A percentile compares a stretch with the other conserved stretches of the same genome.
phyloP scores from a whole-genome alignment of 2,329 filamentous ascomycete genomes.

The Colletotrichum navitas region DNA sequence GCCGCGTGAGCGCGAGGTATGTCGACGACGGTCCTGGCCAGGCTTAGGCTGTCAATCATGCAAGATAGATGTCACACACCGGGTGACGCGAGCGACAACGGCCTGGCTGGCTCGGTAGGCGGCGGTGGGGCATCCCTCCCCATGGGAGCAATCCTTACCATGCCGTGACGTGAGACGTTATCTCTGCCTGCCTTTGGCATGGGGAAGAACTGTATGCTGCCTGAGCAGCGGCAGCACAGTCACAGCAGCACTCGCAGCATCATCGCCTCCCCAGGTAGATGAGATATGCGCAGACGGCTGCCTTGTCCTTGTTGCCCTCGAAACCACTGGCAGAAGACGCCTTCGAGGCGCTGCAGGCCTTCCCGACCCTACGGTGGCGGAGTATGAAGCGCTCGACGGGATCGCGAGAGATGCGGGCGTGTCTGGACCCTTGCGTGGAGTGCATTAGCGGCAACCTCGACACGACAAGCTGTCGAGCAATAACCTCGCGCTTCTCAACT shows the following conservation, averaged over 20 bases:
- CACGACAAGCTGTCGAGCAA: not conserved
- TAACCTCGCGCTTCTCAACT: slow-evolving; percentile 23
- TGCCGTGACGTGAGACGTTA: no score
- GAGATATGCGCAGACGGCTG: not conserved
- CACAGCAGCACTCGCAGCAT: not conserved
- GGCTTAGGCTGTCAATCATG: not conserved
- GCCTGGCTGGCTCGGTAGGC: not conserved
- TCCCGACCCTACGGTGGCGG: not conserved
- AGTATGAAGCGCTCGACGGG: slow-evolving; percentile 1
- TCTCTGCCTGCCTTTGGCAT: not conserved
- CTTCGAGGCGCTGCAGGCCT: not conserved
- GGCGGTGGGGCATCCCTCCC: no score
- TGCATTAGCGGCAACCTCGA: slow-evolving; percentile 27
- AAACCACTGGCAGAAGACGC: not conserved
- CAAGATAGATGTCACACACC: not conserved
- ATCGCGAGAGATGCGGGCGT: slow-evolving; percentile 4
- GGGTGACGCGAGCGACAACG: not conserved
- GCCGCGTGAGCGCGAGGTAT: not conserved
- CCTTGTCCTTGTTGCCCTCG: not conserved
- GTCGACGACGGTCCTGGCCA: slow-evolving; percentile 1
- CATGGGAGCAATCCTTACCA: not conserved
- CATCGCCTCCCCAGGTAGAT: not conserved
- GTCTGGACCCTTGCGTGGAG: slow-evolving; percentile 1
- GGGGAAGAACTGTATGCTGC: not conserved
- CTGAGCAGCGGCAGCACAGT: not conserved